Evolutionary conservation across 805 yeast genomes (phyloP), one percentile per base, ranked within the genome.

Genomic region (Lipomyces sp.): DNA sequence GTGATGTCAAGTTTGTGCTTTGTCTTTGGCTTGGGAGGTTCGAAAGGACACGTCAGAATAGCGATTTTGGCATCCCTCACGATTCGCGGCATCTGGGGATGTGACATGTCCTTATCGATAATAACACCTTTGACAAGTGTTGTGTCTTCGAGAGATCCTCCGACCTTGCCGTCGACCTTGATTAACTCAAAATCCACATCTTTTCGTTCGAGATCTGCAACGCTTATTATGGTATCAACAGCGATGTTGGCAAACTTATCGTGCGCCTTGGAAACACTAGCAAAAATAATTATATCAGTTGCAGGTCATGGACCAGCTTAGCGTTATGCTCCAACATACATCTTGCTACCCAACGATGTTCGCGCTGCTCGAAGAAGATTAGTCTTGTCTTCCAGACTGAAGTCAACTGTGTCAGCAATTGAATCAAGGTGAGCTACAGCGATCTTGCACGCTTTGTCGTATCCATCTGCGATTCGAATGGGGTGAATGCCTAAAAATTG

Each of bases 11-110:
- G 84, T 84, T 94, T 94, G 81, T 94, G 99, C 81, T 95, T 95
- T 32, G 99, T 95, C 82, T 95, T 95, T 73, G 99, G 99, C 81
- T 95, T 95, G 74, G 99, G 99, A 53, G 99, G 99, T 82, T 95
- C 99, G 77, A 95, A 95, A 73, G 99, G 98, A 82, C 98, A 94
- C 1, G 99, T 95, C 76, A 95, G 84, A 72, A 95, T 94, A 59
- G 98, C 98, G 68, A 95, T 84, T 77, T 90, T 92, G 71, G 92
- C 96, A 78, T 92, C 89, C 67, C 82, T 76, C 57, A 94, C 84
- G 62, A 78, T 77, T 76, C 91, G 91, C 60, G 97, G 95, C 99
- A 95, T 95, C 80, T 95, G 99, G 3, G 98, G 97, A 79, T 95
- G 99, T 1, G 97, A 92, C 79, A 93, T 94, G 75, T 95, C 98